Base-by-base conservation (phyloP, 768 basidiomycete genomes). In the Fomitopsis serialis region DNA sequence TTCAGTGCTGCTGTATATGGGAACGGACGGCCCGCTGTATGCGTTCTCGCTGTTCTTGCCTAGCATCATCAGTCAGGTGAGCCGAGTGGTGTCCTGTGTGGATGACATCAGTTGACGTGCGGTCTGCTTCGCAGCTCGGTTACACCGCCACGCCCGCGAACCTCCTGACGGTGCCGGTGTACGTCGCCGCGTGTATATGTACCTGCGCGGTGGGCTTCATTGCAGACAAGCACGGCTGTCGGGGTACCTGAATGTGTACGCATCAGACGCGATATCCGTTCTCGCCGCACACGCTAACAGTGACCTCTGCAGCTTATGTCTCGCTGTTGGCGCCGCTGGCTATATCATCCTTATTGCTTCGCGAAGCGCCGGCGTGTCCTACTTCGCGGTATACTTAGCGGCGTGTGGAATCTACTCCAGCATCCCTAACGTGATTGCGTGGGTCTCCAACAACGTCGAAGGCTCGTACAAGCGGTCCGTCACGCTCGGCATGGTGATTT, bases 11-110 rank as follows among this genome's bases (percentile, higher is more conserved):
- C 62, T 81, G 15, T 85, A 83, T 57, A 68, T 66, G 56, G 82
- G 82, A 12, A 68, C 68, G 43, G 83, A 82, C 63, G 83, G 76
- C 68, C 86, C 88, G 0, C 67, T 91, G 43, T 91, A 90, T 58
- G 85, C 88, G 0, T 89, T 90, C 67, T 76, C 87, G 21, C 68
- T 90, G 43, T 92, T 92, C 74, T 70, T 89, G 50, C 89, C 89
- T 0, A 86, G 81, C 42, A 89, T 91, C 63, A 90, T 89, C 66
- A 83, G 78, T 54, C 71, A 85, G 69, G 82, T 85, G 57, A 40
- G 77, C 67, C 2, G n/a, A n/a, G n/a, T n/a, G n/a, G n/a, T n/a
- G 24, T 27, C 45, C 54, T 32, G 5, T 25, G 44, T 43, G 17
- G 13, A 43, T 43, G 42, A 21, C 22, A n/a, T n/a, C n/a, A 4